phyloP scores from a whole-genome alignment of 768 basidiomycete genomes.

The Tylopilus rubrobrunneus region DNA sequence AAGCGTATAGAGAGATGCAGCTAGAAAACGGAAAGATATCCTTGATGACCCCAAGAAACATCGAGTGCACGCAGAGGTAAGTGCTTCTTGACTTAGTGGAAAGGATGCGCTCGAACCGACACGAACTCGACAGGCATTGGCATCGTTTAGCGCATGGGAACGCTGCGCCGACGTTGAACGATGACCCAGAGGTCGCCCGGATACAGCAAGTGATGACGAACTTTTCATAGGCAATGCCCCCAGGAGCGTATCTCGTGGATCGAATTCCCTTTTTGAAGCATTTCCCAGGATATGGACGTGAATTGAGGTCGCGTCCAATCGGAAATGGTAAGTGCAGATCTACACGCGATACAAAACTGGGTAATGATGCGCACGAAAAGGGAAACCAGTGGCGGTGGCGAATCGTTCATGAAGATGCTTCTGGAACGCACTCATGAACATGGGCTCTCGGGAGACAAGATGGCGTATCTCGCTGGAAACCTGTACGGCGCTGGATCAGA shows the following conservation, averaged over 20 bases:
- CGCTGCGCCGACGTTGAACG: too few relatives aligned
- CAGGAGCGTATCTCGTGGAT: not conserved
- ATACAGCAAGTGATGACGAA: not conserved
- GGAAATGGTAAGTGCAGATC: not conserved
- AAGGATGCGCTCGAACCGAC: too few relatives aligned
- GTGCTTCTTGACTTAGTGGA: too few relatives aligned
- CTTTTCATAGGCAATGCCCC: too few relatives aligned
- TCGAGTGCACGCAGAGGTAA: not conserved
- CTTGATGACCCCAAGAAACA: too few relatives aligned
- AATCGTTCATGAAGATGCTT: constrained; percentile 48
- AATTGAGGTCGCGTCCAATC: not conserved
- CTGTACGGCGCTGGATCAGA: constrained; percentile 59
- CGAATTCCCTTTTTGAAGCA: not conserved
- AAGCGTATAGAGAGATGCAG: not conserved
- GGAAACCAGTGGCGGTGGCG: not conserved
- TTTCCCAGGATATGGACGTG: not conserved
- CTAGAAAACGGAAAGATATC: not conserved
- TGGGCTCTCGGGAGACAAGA: constrained; percentile 47
- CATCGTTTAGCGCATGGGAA: not conserved
- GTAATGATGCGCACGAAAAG: not conserved
- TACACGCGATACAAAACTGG: too few relatives aligned
- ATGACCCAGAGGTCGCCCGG: not conserved
- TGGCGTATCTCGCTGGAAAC: constrained; percentile 54
- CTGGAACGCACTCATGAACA: constrained; percentile 46
- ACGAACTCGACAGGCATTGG: not conserved